Conservation (phyloP, 2,329 filamentous ascomycete species). For the Nemania sp. region DNA sequence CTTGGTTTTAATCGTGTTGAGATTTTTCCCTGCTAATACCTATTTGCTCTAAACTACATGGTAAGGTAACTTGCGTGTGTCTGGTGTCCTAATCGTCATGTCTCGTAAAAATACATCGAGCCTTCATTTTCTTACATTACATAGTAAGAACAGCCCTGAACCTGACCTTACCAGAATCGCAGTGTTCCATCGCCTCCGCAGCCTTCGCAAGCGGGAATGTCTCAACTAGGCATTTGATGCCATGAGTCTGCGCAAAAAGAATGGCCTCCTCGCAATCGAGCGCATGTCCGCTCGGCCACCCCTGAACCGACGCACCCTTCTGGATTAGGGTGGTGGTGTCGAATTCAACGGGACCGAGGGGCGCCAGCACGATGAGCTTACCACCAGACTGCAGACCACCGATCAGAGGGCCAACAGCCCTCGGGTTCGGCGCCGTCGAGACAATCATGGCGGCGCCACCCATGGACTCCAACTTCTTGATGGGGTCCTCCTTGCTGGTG, state of each 20-base stretch:
- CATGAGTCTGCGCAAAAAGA: constrained; percentile 70
- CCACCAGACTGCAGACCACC: constrained; percentile 66
- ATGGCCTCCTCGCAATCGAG: constrained; percentile 75
- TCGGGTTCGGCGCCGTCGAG: constrained; percentile 71
- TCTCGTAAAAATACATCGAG: not conserved
- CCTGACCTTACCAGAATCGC: constrained; percentile 57
- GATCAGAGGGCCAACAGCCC: constrained; percentile 65
- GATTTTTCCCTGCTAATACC: not conserved
- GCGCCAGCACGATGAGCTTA: constrained; percentile 70
- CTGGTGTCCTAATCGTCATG: not conserved
- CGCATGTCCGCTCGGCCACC: constrained; percentile 72
- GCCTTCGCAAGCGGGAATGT: constrained; percentile 69
- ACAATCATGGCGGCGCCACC: constrained; percentile 73
- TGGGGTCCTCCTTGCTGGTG: constrained; percentile 63
- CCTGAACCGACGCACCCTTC: constrained; percentile 71
- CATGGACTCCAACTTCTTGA: constrained; percentile 62
- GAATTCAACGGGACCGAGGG: constrained; percentile 60
- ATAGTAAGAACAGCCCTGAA: constrained; percentile 61
- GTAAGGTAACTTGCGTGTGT: not conserved
- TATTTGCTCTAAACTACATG: not conserved
- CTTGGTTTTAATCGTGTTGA: no score
- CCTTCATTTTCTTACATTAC: constrained; percentile 38
- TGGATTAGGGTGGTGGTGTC: constrained; percentile 57
- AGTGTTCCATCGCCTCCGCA: constrained; percentile 58
- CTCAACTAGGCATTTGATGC: constrained; percentile 74